These are phyloP conservation scores for Botrytis fabae DNA, from an alignment of 2,329 filamentous ascomycete genomes.

Conservation along the genomic window DNA sequence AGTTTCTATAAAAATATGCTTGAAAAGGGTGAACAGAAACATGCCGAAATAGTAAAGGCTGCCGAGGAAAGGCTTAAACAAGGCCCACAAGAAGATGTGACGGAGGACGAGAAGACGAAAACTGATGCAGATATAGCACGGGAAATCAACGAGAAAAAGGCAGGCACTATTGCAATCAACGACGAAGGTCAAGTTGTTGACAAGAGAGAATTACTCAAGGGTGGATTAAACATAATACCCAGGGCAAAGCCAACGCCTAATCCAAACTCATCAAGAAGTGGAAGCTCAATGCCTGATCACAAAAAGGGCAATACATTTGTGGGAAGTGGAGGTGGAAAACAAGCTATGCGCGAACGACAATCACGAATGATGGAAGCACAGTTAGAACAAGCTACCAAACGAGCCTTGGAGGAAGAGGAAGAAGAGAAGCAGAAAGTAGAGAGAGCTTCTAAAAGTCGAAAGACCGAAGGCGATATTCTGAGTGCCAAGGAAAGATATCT, in stretches of 20 bases:
- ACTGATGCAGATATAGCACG: slow-evolving; percentile 64
- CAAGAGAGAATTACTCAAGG: slow-evolving; percentile 74
- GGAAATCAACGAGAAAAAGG: slow-evolving; percentile 63
- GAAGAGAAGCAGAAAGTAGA: slow-evolving; percentile 63
- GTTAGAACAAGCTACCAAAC: slow-evolving; percentile 70
- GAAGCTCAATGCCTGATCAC: slow-evolving; percentile 31
- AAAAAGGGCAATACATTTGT: slow-evolving; percentile 43
- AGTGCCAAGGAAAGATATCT: slow-evolving; percentile 79
- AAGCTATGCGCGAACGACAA: slow-evolving; percentile 73
- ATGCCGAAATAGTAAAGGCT: slow-evolving; percentile 69
- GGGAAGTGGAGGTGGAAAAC: slow-evolving; percentile 53
- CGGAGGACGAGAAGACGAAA: slow-evolving; percentile 48
- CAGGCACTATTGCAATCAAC: slow-evolving; percentile 66
- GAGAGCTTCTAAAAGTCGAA: slow-evolving; percentile 70
- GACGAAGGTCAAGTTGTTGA: slow-evolving; percentile 83
- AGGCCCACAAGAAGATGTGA: slow-evolving; percentile 43
- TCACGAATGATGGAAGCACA: slow-evolving; percentile 78
- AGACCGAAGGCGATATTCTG: slow-evolving; percentile 74
- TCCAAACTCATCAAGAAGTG: slow-evolving; percentile 27
- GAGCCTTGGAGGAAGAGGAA: slow-evolving; percentile 68
- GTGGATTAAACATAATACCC: slow-evolving; percentile 71
- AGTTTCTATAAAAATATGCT: slow-evolving; percentile 76
- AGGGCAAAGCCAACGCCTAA: slow-evolving; percentile 55
- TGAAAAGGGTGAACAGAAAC: slow-evolving; percentile 67
- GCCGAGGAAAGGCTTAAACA: slow-evolving; percentile 56